Base-by-base conservation (phyloP, 768 basidiomycete species). In the Nidula microcarpa region DNA sequence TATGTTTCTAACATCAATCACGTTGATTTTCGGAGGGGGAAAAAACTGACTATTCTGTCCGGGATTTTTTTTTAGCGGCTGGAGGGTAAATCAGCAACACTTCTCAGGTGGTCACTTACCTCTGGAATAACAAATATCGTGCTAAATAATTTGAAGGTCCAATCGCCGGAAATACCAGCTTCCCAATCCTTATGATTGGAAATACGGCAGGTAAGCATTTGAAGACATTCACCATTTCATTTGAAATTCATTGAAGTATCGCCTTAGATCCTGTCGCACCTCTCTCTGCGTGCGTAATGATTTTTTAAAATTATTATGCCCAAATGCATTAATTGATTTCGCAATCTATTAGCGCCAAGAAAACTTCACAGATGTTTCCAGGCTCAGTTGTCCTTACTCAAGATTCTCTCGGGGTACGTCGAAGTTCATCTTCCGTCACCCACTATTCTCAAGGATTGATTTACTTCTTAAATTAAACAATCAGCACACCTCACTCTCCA, bases 321-420 rank as follows among this genome's bases (percentile, higher is more conserved):
- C 10, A 13, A 6, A 9, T 10, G 23, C 4, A 30, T 30, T 30
- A 30, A 30, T 30, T 30, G 23, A 30, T 14, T 23, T 45, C 47
- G 1, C 33, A 23, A 6, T 41, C 33, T 43, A 6, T n/a, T 50
- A 78, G 76, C 10, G 75, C 75, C 2, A 69, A 70, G 56, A 71
- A 72, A 41, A 74, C 67, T 55, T 70, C 72, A 0, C 55, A 60
- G 44, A 65, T 66, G 6, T 77, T 76, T 57, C 53, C 62, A 2
- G 60, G 59, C n/a, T 71, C 74, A 2, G 68, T 73, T 14, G 72
- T 78, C 13, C 59, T 77, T 16, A 74, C 71, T 5, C 74, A 76
- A 53, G 71, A 75, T 23, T 73, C 72, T 8, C 57, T 68, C 8
- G 74, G 76, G 5, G 74, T 77, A 60, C 30, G 69, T 60, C 30